Percentiles rank a stretch among this genome's conserved stretches.
phyloP scores from a whole-genome alignment of 164 flowering plant genomes.

The Chimonanthus praecox region DNA sequence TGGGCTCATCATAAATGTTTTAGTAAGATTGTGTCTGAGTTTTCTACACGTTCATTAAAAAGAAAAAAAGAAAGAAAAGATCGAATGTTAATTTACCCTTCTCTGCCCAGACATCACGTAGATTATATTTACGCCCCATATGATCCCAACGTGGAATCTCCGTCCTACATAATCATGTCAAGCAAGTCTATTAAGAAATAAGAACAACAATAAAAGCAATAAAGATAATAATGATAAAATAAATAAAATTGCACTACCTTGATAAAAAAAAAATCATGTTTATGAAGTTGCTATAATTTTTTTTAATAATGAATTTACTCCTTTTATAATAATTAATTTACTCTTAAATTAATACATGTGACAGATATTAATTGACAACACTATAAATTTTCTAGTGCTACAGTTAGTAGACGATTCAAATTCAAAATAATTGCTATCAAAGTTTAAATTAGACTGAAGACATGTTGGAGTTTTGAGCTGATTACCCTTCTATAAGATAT shows the following conservation, averaged over 20 bases:
- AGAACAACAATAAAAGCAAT: background rate
- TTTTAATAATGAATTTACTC: too few species aligned
- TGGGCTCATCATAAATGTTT: too few species aligned
- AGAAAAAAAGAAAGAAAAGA: background rate
- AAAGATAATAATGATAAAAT: background rate
- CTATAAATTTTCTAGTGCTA: too few species aligned
- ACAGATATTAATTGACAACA: too few species aligned
- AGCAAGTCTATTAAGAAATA: background rate
- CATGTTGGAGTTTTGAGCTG: too few species aligned
- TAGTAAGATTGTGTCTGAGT: too few species aligned
- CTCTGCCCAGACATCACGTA: slow-evolving; percentile 49
- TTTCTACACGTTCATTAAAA: too few species aligned
- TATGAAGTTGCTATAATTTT: background rate
- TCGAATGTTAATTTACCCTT: slow-evolving; percentile 20
- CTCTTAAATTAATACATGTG: too few species aligned
- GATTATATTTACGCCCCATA: slow-evolving; percentile 37
- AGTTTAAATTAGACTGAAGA: too few species aligned
- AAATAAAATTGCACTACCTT: background rate
- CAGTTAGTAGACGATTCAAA: too few species aligned
- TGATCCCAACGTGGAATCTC: slow-evolving; percentile 48
- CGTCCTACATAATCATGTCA: slow-evolving; percentile 28
- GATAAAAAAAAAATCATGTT: background rate
- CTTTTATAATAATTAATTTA: background rate
- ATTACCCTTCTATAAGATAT: too few species aligned
- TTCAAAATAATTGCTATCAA: too few species aligned